phyloP scores from a whole-genome alignment of 2,329 filamentous ascomycete species.

The Pseudogymnoascus sp. region DNA sequence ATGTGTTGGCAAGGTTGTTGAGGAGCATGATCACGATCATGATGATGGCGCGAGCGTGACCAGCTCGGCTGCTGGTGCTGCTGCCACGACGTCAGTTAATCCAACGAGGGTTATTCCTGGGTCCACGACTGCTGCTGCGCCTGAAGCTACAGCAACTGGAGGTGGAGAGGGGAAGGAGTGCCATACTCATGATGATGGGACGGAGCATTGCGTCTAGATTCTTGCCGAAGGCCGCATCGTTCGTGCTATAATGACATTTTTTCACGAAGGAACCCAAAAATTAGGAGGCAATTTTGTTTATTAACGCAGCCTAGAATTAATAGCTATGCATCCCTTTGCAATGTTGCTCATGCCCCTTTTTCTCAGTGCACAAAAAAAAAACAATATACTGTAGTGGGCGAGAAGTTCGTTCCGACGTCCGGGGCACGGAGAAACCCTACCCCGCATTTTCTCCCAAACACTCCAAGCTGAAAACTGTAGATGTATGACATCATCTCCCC shows the following conservation, averaged over 20 bases:
- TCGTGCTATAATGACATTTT: background rate
- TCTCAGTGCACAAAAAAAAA: background rate
- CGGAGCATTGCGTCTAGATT: constrained; percentile 32
- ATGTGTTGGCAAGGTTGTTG: constrained; percentile 42
- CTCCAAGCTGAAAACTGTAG: background rate
- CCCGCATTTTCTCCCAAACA: background rate
- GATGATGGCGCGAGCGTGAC: constrained; percentile 13
- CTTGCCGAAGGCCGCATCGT: background rate
- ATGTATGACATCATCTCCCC: background rate
- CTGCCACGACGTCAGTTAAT: constrained; percentile 9
- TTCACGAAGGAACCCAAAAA: background rate
- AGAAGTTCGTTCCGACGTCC: background rate
- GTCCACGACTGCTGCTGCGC: constrained; percentile 14
- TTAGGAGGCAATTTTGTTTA: background rate
- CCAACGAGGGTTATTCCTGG: constrained; percentile 10
- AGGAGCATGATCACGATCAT: constrained; percentile 9
- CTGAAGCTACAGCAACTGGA: constrained; percentile 12
- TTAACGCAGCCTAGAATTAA: background rate
- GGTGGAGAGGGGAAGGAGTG: constrained; percentile 27
- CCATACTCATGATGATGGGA: constrained; percentile 35
- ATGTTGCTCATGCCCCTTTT: background rate
- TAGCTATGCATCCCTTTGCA: background rate
- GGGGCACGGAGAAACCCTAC: background rate
- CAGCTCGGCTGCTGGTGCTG: constrained; percentile 12
- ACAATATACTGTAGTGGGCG: too few relatives aligned